Evolutionary conservation across 768 basidiomycete species (phyloP), one percentile per base, ranked within the genome.

Genomic region (Russula sp.): DNA sequence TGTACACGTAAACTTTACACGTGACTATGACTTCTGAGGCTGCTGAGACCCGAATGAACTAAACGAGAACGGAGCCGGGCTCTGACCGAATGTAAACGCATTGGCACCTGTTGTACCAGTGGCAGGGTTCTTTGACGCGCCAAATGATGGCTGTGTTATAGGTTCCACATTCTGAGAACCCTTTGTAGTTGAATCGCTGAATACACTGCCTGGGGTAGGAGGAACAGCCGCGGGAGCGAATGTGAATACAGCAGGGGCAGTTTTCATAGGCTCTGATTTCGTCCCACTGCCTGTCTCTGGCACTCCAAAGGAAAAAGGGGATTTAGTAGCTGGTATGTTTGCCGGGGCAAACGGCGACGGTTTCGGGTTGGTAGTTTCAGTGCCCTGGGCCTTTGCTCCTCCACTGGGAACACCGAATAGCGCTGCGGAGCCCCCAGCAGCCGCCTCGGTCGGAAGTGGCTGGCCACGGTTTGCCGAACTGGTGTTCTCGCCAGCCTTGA

Each of bases 181-280:
- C 58, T 51, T 64, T 37, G 58, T 27, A 13, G 58, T 11, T 18
- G 47, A 35, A 55, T 55, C 48, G n/a, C 58, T 64, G 27, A 64
- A 64, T 18, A 64, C 63, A 55, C 63, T 57, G 6, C 64, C 64
- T 3, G 64, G 60, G 4, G 64, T 63, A 27, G 64, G 64, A 4
- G 64, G 60, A 16, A 52, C 55, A 18, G 61, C 55, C 2, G 64
- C 9, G 20, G 61, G 39, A n/a, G 42, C 39, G 14, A 63, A 56
- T 14, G 50, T 6, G 18, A 63, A 65, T 22, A 3, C 1, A 8
- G 59, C 3, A 3, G 63, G 3, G 18, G 62, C 31, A n/a, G 35
- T 8, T 35, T 62, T 65, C 54, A 37, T 51, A 14, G 61, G 44
- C 16, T 53, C 50, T 7, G 49, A 18, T 53, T 56, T 65, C 16